phyloP scores from a whole-genome alignment of 1,284 basidiomycete genomes.

The Paramarasmius palmivorus region DNA sequence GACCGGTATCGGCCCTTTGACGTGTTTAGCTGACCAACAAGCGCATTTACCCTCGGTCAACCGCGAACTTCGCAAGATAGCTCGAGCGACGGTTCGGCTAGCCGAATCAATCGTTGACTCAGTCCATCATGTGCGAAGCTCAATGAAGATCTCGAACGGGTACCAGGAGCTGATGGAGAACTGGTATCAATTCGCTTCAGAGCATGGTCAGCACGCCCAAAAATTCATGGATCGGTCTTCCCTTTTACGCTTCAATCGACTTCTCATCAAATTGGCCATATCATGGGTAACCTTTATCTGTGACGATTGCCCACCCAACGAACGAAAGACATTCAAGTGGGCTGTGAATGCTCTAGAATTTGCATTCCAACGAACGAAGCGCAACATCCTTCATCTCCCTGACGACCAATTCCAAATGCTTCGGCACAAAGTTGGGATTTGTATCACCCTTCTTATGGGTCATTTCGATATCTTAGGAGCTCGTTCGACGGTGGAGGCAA shows the following conservation, averaged over 20 bases:
- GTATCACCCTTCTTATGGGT: slow-evolving; percentile 94
- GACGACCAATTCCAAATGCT: slow-evolving; percentile 89
- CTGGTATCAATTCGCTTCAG: slow-evolving; percentile 97
- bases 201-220: slow-evolving; percentile 87
- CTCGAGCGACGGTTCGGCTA: slow-evolving; percentile 84
- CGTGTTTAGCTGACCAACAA: slow-evolving; percentile 81
- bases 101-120: slow-evolving; percentile 94
- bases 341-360: slow-evolving; percentile 97
- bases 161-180: slow-evolving; percentile 91
- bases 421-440: slow-evolving; percentile 90
- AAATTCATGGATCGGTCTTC: slow-evolving; percentile 81
- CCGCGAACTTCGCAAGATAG: slow-evolving; percentile 88
- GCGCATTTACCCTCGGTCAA: slow-evolving; percentile 92
- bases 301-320: slow-evolving; percentile 96
- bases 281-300: slow-evolving; percentile 99
- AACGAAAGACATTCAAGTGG: slow-evolving; percentile 98
- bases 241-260: slow-evolving; percentile 76
- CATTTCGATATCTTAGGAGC: slow-evolving; percentile 99
- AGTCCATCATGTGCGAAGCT: slow-evolving; percentile 78
- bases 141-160: slow-evolving; percentile 61
- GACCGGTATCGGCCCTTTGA: slow-evolving; percentile 41
- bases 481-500: slow-evolving; percentile 85
- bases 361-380: slow-evolving; percentile 86
- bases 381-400: slow-evolving; percentile 89
- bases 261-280: slow-evolving; percentile 87